These are phyloP conservation scores for Schrenkiella parvula DNA, from an alignment of 345 rosid genomes.

Conservation along the genomic window DNA sequence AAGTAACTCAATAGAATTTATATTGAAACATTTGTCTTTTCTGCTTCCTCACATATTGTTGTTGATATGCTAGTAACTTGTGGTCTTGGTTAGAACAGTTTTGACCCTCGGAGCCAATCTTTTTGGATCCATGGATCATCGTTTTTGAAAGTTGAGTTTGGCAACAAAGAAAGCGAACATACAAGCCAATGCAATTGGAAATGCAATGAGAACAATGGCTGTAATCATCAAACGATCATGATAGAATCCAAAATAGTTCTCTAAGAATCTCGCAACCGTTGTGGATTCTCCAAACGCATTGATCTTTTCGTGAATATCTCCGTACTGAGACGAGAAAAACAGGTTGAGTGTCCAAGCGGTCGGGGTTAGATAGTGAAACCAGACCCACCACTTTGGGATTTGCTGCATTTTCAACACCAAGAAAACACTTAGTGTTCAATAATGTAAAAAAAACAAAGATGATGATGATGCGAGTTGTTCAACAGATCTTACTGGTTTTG, in stretches of 20 bases:
- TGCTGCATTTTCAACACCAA: conserved; percentile 40
- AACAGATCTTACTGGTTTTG: conserved; percentile 7
- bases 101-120: too few relatives aligned
- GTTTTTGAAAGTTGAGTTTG: conserved; percentile 52
- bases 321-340: conserved; percentile 68
- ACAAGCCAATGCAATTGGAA: conserved; percentile 51
- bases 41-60: too few relatives aligned
- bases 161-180: conserved; percentile 55
- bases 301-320: conserved; percentile 48
- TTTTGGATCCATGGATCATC: too few relatives aligned
- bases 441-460: too few relatives aligned
- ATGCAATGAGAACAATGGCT: conserved; percentile 39
- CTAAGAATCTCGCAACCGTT: conserved; percentile 42
- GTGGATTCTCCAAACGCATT: conserved; percentile 44
- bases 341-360: conserved; percentile 70
- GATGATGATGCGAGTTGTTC: too few relatives aligned
- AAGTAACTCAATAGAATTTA: neutral
- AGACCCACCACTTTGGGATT: conserved; percentile 85
- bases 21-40: neutral
- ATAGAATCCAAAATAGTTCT: conserved; percentile 55
- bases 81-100: neutral
- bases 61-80: neutral
- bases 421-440: too few relatives aligned
- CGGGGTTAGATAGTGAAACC: conserved; percentile 60
- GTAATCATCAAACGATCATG: conserved; percentile 35